A percentile compares a stretch with the other conserved stretches of the same genome.
These are phyloP conservation scores for Agapanthus africanus DNA, from an alignment of 106 monocot species.

Conservation along the genomic window DNA sequence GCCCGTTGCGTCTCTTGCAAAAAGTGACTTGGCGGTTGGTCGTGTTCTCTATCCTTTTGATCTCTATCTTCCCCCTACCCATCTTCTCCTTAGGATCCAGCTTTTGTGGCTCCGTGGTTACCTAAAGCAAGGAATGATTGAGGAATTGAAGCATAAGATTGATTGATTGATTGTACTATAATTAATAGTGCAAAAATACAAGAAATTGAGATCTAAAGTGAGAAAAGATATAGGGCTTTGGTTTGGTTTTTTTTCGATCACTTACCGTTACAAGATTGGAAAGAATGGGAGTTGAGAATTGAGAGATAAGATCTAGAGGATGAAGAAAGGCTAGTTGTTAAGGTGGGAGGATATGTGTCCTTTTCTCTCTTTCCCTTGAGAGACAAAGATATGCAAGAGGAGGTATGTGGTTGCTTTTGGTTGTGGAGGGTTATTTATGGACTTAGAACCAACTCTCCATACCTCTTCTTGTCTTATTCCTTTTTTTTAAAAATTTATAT, in stretches of 20 bases:
- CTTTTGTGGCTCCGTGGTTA: constrained; percentile 3
- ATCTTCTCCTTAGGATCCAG: constrained; percentile 23
- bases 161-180: not conserved
- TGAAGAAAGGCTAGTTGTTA: not conserved
- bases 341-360: not conserved
- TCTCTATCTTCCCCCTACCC: no score
- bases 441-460: constrained; percentile 7
- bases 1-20: no score
- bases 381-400: not conserved
- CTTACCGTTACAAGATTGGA: not conserved
- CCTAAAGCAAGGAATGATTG: not conserved
- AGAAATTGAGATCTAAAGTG: not conserved
- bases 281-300: not conserved
- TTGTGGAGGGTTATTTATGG: constrained; percentile 7
- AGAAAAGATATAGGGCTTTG: not conserved
- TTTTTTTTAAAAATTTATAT: not conserved
- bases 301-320: not conserved
- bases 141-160: not conserved
- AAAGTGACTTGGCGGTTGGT: constrained; percentile 9
- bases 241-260: not conserved
- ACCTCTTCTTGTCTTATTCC: not conserved
- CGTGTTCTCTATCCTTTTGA: not conserved
- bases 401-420: not conserved
- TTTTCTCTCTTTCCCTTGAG: not conserved
- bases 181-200: not conserved